These are phyloP conservation scores for Vicia villosa DNA, from an alignment of 306 rosid species.

Conservation along the genomic window DNA sequence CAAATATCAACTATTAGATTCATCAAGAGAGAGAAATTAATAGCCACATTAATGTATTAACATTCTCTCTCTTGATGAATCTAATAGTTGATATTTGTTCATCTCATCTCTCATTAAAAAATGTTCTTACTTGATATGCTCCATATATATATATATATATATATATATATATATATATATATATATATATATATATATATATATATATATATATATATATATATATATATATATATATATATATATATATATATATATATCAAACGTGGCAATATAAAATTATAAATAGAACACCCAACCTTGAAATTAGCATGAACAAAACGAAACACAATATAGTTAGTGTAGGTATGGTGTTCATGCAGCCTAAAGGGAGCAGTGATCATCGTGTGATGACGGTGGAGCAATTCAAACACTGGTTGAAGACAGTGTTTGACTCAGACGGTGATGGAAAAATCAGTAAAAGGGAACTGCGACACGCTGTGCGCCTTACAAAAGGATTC, in stretches of 20 bases:
- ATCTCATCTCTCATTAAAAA: too few relatives aligned
- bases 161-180: too few relatives aligned
- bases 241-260: neutral
- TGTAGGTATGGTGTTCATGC: slow-evolving; percentile 35
- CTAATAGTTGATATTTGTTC: too few relatives aligned
- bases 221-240: too few relatives aligned
- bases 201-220: too few relatives aligned
- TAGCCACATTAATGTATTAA: too few relatives aligned
- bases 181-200: too few relatives aligned
- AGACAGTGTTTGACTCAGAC: slow-evolving; percentile 33
- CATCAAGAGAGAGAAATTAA: too few relatives aligned
- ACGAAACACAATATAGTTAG: neutral
- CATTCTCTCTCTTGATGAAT: too few relatives aligned
- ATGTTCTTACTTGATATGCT: too few relatives aligned
- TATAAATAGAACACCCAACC: slow-evolving; percentile 28
- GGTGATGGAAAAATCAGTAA: slow-evolving; percentile 43
- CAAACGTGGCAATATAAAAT: neutral
- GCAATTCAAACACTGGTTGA: slow-evolving; percentile 44
- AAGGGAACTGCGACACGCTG: slow-evolving; percentile 29
- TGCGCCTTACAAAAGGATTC: slow-evolving; percentile 33
- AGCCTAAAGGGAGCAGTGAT: slow-evolving; percentile 24
- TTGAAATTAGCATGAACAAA: neutral
- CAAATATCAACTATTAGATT: too few relatives aligned
- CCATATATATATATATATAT: too few relatives aligned
- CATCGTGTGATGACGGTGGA: slow-evolving; percentile 43